A percentile compares a stretch with the other conserved stretches of the same genome.
phyloP scores from a whole-genome alignment of 768 basidiomycete genomes.

The Lentinus brumalis region DNA sequence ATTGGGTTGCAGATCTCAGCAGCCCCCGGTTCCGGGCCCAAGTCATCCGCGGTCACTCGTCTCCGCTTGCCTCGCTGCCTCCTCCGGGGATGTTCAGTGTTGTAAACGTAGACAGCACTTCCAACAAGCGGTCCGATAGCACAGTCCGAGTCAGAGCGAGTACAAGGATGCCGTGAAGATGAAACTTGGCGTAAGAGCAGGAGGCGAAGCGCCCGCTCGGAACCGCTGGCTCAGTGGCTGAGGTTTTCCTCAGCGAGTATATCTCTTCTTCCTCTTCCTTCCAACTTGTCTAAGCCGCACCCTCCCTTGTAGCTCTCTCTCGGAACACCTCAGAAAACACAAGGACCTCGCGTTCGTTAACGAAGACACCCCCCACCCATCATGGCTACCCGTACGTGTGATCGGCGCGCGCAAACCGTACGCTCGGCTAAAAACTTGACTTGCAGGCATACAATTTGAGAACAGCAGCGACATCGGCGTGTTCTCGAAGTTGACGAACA shows the following conservation, averaged over 20 bases:
- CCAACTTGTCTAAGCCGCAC: slow-evolving; percentile 3
- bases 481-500: slow-evolving; percentile 96
- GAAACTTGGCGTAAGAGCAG: not conserved
- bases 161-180: not conserved
- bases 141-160: slow-evolving; percentile 6
- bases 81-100: not conserved
- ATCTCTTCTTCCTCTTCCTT: not conserved
- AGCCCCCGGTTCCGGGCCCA: slow-evolving; percentile 11
- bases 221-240: slow-evolving; percentile 13
- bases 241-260: not conserved
- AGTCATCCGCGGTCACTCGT: slow-evolving; percentile 6
- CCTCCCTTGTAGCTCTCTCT: not conserved
- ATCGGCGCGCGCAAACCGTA: slow-evolving; percentile 10
- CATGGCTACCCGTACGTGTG: slow-evolving; percentile 67
- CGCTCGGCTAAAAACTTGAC: not conserved
- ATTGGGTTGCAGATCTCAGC: not conserved
- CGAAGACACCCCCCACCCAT: slow-evolving; percentile 16
- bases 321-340: not conserved
- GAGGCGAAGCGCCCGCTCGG: slow-evolving; percentile 10
- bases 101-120: not conserved
- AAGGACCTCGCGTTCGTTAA: not conserved
- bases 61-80: not conserved
- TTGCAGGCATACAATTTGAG: slow-evolving; percentile 85
- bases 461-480: slow-evolving; percentile 96
- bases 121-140: not conserved